phyloP scores from a whole-genome alignment of 768 basidiomycete genomes.

The Mycena alexandri region DNA sequence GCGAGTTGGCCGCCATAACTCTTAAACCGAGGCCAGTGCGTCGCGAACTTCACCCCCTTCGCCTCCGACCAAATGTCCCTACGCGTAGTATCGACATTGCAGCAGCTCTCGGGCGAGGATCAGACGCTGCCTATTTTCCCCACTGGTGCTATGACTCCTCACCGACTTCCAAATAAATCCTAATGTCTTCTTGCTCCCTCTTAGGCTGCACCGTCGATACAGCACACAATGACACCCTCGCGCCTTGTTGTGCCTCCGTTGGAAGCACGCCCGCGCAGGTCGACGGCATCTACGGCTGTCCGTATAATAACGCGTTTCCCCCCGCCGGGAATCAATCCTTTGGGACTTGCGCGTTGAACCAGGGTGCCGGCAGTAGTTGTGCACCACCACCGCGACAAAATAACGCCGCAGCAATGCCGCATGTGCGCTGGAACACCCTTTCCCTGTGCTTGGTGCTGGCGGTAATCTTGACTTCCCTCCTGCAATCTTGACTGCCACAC shows the following conservation, averaged over 20 bases:
- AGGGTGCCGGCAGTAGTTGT: conserved; percentile 13
- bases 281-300: conserved; percentile 20
- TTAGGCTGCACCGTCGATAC: conserved; percentile 30
- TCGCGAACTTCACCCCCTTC: too few relatives aligned
- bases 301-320: conserved; percentile 15
- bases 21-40: too few relatives aligned
- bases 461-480: too few relatives aligned
- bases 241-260: conserved; percentile 18
- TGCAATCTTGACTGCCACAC: too few relatives aligned
- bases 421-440: too few relatives aligned
- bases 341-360: conserved; percentile 12
- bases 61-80: neutral
- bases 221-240: conserved; percentile 20
- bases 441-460: too few relatives aligned
- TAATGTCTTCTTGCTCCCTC: too few relatives aligned
- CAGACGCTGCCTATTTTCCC: conserved; percentile 13
- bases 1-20: too few relatives aligned
- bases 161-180: neutral
- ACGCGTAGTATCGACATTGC: neutral
- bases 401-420: too few relatives aligned
- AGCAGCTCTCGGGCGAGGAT: neutral
- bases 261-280: conserved; percentile 10
- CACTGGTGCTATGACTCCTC: neutral
- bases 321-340: conserved; percentile 27
- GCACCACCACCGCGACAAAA: conserved; percentile 1